phyloP scores from a whole-genome alignment of 495 filamentous ascomycete species.

The Hypoxylon cercidicola region DNA sequence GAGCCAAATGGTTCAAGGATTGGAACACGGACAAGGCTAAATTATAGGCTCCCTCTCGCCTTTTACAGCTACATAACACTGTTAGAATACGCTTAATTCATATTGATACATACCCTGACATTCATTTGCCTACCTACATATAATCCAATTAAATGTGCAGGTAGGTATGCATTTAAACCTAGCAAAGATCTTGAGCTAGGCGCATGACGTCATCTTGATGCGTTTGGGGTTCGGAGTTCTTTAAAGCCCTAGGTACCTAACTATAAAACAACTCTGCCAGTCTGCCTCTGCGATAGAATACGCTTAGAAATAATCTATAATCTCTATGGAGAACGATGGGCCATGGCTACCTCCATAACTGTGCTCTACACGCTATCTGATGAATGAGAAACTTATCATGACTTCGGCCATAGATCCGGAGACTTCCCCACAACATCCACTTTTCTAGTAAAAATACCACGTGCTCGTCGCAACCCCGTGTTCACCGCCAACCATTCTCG shows the following conservation, averaged over 20 bases:
- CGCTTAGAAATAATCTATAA: no score
- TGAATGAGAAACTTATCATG: background rate
- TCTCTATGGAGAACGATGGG: no score
- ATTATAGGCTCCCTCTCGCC: slow-evolving; percentile 47
- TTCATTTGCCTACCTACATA: no score
- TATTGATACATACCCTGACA: no score
- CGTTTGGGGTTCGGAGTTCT: background rate
- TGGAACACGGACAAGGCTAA: slow-evolving; percentile 53
- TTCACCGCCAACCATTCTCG: slow-evolving; percentile 23
- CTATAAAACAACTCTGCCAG: background rate
- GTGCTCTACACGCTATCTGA: background rate
- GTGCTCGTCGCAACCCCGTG: slow-evolving; percentile 14
- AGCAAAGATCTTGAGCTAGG: no score
- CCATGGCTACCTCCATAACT: background rate
- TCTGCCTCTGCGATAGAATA: no score
- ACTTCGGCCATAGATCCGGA: slow-evolving; percentile 1
- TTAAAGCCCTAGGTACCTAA: no score
- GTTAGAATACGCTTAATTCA: no score
- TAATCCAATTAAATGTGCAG: no score
- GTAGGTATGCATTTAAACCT: no score
- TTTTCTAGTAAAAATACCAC: slow-evolving; percentile 15
- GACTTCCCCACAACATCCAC: background rate
- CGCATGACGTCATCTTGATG: slow-evolving; percentile 19
- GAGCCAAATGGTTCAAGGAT: slow-evolving; percentile 56
- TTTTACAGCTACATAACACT: no score